Evolutionary conservation across 2,329 filamentous ascomycete species (phyloP).

Genomic region (Ceratocystis destructans): DNA sequence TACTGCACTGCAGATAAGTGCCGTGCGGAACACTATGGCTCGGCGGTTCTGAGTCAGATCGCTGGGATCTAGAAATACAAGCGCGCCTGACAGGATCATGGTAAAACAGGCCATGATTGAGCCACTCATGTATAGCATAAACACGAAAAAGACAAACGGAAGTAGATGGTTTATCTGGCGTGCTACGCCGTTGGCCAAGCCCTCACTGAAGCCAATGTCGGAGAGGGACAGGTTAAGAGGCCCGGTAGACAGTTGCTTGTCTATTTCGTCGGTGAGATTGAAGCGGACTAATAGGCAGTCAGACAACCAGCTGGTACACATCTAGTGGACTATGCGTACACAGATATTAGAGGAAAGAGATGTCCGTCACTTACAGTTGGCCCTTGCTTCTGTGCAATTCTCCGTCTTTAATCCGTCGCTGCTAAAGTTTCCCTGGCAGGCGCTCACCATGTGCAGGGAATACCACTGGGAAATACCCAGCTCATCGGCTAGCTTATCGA

Average conservation of each 20-base stretch:
- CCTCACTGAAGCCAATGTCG: slow-evolving; percentile 33
- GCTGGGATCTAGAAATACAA: neutral
- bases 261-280: slow-evolving; percentile 36
- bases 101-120: slow-evolving; percentile 30
- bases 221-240: slow-evolving; percentile 33
- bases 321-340: too few relatives aligned
- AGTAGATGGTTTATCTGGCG: slow-evolving; percentile 38
- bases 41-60: neutral
- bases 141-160: slow-evolving; percentile 33
- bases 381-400: slow-evolving; percentile 31
- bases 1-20: slow-evolving; percentile 28
- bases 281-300: slow-evolving; percentile 25
- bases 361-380: slow-evolving; percentile 27
- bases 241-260: slow-evolving; percentile 34
- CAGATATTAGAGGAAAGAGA: neutral
- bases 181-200: slow-evolving; percentile 27
- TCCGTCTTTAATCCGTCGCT: slow-evolving; percentile 32
- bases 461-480: slow-evolving; percentile 40
- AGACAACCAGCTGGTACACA: neutral
- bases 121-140: slow-evolving; percentile 36
- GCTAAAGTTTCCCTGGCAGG: slow-evolving; percentile 34
- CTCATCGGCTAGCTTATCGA: slow-evolving; percentile 30
- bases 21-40: slow-evolving; percentile 22
- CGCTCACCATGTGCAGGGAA: slow-evolving; percentile 36
- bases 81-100: slow-evolving; percentile 26